Base-by-base conservation (phyloP, 1,139 yeast genomes). In the Zygosaccharomyces sapae region DNA sequence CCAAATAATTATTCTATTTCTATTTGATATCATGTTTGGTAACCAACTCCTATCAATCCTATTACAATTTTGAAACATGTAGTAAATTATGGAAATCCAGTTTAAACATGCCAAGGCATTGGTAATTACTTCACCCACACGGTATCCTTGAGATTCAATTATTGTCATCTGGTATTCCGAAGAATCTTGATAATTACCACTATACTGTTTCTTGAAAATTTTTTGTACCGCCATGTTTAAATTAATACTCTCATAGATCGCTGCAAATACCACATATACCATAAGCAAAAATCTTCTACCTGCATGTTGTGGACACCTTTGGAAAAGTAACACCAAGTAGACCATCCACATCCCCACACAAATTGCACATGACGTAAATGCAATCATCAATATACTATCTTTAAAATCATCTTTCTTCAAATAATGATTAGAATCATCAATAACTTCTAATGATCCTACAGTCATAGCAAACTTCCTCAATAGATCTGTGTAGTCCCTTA, bases 321-420 rank as follows among this genome's bases (percentile, higher is more conserved):
- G 42, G 19, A 63, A 39, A 5, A 59, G 33, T 27, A 62, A 46
- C 4, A 62, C 52, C 41, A 63, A 34, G 24, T 57, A 54, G 6
- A 62, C 41, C 65, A 63, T 62, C 65, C 66, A 63, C 20, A 58
- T 46, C 13, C 62, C 61, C 5, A 55, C 53, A 45, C 64, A 58
- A 16, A 58, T 55, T 2, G 55, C 50, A 9, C 58, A 54, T 18
- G 53, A 47, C 5, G 54, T 43, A 42, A 61, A 59, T 5, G 57
- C 47, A 3, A 57, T 49, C 44, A 61, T 50, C 6, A 61, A 33
- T 16, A 52, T 49, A 25, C 63, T 52, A 38, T 55, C 47, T 5
- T 38, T 36, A 38, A 62, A 63, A 4, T 42, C 24, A 35, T 60
- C 61, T 44, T 54, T 58, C n/a, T 47, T 25, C 12, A 56, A 44